Conservation (phyloP, 1,139 yeast genomes). For the Candida tetrigidarum region DNA sequence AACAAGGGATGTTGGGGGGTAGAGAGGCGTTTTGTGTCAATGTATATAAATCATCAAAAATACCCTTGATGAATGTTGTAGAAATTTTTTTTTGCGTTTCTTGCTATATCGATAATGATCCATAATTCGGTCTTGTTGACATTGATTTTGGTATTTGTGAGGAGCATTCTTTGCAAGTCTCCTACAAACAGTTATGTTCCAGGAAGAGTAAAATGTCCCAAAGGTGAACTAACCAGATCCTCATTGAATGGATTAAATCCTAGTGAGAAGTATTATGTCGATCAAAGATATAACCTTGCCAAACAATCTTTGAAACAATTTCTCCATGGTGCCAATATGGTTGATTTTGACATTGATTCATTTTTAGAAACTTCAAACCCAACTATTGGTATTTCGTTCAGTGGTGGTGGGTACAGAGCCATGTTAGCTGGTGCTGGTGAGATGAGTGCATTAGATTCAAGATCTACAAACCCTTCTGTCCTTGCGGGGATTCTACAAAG, state of each 20-base stretch:
- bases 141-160: neutral
- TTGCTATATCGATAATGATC: too few species aligned
- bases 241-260: constrained; percentile 36
- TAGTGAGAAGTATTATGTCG: constrained; percentile 44
- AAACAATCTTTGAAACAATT: constrained; percentile 57
- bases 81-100: too few species aligned
- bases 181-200: constrained; percentile 72
- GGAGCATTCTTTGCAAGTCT: constrained; percentile 25
- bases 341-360: constrained; percentile 57
- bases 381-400: constrained; percentile 71
- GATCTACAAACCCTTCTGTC: constrained; percentile 57
- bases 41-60: neutral
- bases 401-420: constrained; percentile 95
- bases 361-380: constrained; percentile 37
- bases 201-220: constrained; percentile 60
- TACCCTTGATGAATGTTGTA: neutral
- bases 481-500: constrained; percentile 44
- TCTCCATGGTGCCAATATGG: constrained; percentile 58
- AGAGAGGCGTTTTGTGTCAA: too few species aligned
- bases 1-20: neutral
- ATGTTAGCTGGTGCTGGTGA: constrained; percentile 92
- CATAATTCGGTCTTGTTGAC: too few species aligned
- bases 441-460: constrained; percentile 74
- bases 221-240: constrained; percentile 35
- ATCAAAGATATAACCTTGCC: constrained; percentile 55